Conservation (phyloP, 228 moss, liverwort and hornwort genomes). For the Sphagnum magellanicum region DNA sequence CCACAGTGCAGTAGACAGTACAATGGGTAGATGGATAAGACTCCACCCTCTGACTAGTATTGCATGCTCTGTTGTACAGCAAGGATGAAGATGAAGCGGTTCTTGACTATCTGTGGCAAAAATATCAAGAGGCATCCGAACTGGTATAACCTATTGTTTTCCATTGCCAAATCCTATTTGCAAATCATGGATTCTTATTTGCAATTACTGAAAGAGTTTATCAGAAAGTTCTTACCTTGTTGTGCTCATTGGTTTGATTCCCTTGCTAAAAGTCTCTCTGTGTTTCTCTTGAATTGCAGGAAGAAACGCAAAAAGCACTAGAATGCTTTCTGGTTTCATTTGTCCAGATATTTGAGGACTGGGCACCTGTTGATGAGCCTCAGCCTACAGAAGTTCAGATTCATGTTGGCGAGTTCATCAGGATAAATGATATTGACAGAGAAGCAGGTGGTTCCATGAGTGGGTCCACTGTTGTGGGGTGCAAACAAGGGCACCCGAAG, state of each 20-base stretch:
- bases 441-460: slow-evolving; percentile 6
- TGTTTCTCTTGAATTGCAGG: slow-evolving; percentile 15
- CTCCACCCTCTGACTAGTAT: not conserved
- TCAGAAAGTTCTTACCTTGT: too few species aligned
- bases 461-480: slow-evolving; percentile 13
- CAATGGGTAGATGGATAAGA: not conserved
- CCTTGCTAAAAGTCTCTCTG: not conserved
- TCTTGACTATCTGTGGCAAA: slow-evolving; percentile 25
- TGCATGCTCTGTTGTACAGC: slow-evolving; percentile 2
- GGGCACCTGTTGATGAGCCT: slow-evolving; percentile 15
- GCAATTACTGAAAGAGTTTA: too few species aligned
- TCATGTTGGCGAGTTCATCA: slow-evolving; percentile 1
- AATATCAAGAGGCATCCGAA: slow-evolving; percentile 21
- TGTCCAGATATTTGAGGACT: slow-evolving; percentile 18
- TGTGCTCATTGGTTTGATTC: too few species aligned
- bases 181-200: too few species aligned
- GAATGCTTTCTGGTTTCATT: slow-evolving; percentile 21
- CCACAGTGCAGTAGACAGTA: not conserved
- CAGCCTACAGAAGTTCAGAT: slow-evolving; percentile 1
- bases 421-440: not conserved
- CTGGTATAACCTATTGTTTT: slow-evolving; percentile 9
- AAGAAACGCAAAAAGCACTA: slow-evolving; percentile 22
- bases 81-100: slow-evolving; percentile 24
- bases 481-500: slow-evolving; percentile 27
- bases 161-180: too few species aligned